Conservation (phyloP, 2,329 filamentous ascomycete species). For the Ciborinia camelliae region DNA sequence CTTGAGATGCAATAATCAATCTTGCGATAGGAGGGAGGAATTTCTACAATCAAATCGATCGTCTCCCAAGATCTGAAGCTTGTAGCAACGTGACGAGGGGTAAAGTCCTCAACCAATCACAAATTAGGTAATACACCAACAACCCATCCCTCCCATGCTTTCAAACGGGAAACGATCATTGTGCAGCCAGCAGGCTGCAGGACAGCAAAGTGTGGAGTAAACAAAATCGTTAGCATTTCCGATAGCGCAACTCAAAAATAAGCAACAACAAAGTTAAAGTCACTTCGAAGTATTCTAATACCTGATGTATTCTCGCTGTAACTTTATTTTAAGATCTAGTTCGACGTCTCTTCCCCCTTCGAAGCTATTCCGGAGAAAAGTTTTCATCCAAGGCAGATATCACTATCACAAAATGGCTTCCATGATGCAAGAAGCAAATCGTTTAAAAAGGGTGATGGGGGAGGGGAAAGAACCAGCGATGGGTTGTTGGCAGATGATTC, state of each 20-base stretch:
- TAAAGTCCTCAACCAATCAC: not conserved
- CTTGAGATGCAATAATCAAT: not conserved
- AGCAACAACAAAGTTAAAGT: not conserved
- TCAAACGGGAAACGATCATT: slow-evolving; percentile 10
- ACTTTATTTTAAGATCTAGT: not conserved
- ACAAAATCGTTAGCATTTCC: not conserved
- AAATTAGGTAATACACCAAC: too few relatives aligned
- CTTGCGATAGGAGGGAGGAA: not conserved
- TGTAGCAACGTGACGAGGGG: too few relatives aligned
- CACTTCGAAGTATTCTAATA: not conserved
- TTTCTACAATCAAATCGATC: not conserved
- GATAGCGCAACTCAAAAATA: not conserved
- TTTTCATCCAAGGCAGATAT: not conserved
- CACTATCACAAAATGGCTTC: slow-evolving; percentile 26
- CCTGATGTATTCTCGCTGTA: slow-evolving; percentile 1
- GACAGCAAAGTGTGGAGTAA: slow-evolving; percentile 8
- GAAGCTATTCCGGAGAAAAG: not conserved
- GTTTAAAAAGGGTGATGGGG: slow-evolving; percentile 48
- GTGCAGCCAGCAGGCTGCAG: not conserved
- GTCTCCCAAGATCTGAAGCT: not conserved
- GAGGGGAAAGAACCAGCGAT: slow-evolving; percentile 47
- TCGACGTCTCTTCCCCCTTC: not conserved
- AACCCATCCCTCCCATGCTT: not conserved
- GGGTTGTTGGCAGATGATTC: slow-evolving; percentile 61
- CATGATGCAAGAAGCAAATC: slow-evolving; percentile 42